A percentile compares a stretch with the other conserved stretches of the same genome.
Conservation (phyloP, 1,284 basidiomycete genomes). For the Mixia osmundae region DNA sequence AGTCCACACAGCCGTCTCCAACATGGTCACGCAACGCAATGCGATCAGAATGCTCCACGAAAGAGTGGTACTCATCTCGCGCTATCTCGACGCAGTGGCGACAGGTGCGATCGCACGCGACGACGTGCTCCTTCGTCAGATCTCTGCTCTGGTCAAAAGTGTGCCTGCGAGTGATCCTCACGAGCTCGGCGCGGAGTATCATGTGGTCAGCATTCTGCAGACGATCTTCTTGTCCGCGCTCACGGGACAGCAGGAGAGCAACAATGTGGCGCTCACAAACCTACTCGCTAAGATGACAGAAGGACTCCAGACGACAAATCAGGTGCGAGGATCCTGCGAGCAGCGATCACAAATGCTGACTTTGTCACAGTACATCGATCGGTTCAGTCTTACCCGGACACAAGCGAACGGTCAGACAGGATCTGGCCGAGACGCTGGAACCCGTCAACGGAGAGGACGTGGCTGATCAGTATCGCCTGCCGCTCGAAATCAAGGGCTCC, state of each 20-base stretch:
- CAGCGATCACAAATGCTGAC: too few relatives aligned
- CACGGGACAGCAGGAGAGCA: slow-evolving; percentile 46
- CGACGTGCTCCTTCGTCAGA: slow-evolving; percentile 53
- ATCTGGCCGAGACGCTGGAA: too few relatives aligned
- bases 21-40: slow-evolving; percentile 70
- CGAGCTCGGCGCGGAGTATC: slow-evolving; percentile 58
- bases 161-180: slow-evolving; percentile 59
- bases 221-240: too few relatives aligned
- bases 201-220: too few relatives aligned
- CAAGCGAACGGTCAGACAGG: too few relatives aligned
- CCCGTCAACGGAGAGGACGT: too few relatives aligned
- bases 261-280: slow-evolving; percentile 76
- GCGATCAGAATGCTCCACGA: slow-evolving; percentile 91
- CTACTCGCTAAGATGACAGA: slow-evolving; percentile 73
- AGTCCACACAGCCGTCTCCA: slow-evolving; percentile 45
- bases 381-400: not conserved
- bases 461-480: too few relatives aligned
- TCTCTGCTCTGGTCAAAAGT: slow-evolving; percentile 61
- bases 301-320: slow-evolving; percentile 61
- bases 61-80: slow-evolving; percentile 53
- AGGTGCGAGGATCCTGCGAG: slow-evolving; percentile 33
- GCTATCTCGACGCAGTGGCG: slow-evolving; percentile 53
- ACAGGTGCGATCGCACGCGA: slow-evolving; percentile 42
- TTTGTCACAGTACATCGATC: not conserved
- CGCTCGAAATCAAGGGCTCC: too few relatives aligned